phyloP scores from a whole-genome alignment of 441 rosid species.

The Populus tomentosa region DNA sequence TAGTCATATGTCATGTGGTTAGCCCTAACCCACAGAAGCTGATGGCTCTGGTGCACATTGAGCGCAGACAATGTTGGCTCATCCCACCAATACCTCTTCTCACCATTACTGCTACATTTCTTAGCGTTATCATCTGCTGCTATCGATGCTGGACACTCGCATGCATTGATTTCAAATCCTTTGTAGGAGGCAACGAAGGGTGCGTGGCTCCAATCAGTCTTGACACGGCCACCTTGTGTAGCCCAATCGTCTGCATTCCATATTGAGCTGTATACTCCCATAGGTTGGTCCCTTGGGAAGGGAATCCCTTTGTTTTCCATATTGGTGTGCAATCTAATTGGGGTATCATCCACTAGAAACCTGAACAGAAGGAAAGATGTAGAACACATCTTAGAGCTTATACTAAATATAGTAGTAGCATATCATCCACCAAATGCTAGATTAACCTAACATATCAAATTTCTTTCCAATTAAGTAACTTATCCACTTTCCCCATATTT shows the following conservation, averaged over 20 bases:
- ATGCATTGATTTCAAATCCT: slow-evolving; percentile 74
- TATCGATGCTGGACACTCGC: slow-evolving; percentile 49
- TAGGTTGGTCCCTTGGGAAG: slow-evolving; percentile 83
- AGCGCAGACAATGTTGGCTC: slow-evolving; percentile 72
- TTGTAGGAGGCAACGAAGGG: slow-evolving; percentile 89
- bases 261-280: slow-evolving; percentile 96
- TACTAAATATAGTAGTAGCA: not conserved
- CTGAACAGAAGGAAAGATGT: slow-evolving; percentile 25
- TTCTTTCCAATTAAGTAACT: too few relatives aligned
- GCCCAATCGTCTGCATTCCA: slow-evolving; percentile 99
- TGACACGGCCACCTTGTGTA: slow-evolving; percentile 88
- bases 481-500: too few relatives aligned
- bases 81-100: slow-evolving; percentile 84
- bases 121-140: slow-evolving; percentile 43
- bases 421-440: not conserved
- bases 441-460: not conserved
- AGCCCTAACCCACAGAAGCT: slow-evolving; percentile 84
- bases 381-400: not conserved
- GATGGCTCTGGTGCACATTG: slow-evolving; percentile 83
- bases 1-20: slow-evolving; percentile 90
- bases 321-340: slow-evolving; percentile 70
- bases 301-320: slow-evolving; percentile 85
- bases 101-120: slow-evolving; percentile 53
- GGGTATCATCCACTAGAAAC: slow-evolving; percentile 83
- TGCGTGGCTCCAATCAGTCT: slow-evolving; percentile 94